Evolutionary conservation across 1,284 basidiomycete species (phyloP).

Genomic region (Trichosporon sp.): DNA sequence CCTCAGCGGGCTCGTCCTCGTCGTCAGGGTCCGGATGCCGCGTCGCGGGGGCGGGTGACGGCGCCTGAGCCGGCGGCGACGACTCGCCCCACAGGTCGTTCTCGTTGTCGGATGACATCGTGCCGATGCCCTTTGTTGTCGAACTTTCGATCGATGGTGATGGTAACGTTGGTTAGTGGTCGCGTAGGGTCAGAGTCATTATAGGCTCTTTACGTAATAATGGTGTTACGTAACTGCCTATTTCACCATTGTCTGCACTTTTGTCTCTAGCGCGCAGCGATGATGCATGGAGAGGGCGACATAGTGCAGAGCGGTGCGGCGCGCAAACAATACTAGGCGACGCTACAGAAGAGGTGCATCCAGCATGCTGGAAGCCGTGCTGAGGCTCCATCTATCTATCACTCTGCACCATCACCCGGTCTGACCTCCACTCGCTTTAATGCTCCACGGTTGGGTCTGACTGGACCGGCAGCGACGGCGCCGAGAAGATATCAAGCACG

Average conservation of each 20-base stretch:
- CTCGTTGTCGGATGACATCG: conserved; percentile 44
- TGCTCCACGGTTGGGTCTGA: too few relatives aligned
- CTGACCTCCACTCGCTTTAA: background rate
- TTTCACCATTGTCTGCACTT: background rate
- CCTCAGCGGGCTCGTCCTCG: conserved; percentile 22
- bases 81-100: conserved; percentile 47
- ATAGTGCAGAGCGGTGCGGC: background rate
- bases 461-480: too few relatives aligned
- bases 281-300: background rate
- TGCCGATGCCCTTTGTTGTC: conserved; percentile 18
- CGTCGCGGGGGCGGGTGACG: conserved; percentile 20
- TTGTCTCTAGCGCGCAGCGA: background rate
- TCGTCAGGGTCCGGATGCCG: conserved; percentile 22
- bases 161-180: background rate
- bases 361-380: background rate
- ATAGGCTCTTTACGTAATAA: too few relatives aligned
- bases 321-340: background rate
- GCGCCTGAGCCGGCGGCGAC: conserved; percentile 18
- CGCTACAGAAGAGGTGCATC: background rate
- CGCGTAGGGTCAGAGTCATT: background rate
- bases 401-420: too few relatives aligned
- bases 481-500: too few relatives aligned
- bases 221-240: background rate
- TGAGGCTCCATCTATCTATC: too few relatives aligned
- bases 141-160: background rate